Percentiles rank a stretch among this genome's conserved stretches.
phyloP scores from a whole-genome alignment of 1,284 basidiomycete genomes.

The Malassezia caprae region DNA sequence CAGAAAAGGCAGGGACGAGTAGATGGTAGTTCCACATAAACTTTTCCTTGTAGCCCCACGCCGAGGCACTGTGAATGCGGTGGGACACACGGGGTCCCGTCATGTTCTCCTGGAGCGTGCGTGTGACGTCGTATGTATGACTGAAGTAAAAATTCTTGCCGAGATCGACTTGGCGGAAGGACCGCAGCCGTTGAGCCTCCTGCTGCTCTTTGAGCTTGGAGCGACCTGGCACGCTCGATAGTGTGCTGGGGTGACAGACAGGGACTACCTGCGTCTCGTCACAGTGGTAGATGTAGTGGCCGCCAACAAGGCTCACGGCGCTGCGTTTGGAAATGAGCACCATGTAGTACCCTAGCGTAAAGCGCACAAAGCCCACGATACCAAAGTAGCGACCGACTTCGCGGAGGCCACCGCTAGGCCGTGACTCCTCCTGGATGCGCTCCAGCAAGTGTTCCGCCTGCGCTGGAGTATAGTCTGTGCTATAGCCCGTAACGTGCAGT shows the following conservation, averaged over 20 bases:
- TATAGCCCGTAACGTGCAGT: constrained; percentile 38
- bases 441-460: constrained; percentile 82
- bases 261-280: constrained; percentile 79
- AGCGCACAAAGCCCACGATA: constrained; percentile 55
- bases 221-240: constrained; percentile 29
- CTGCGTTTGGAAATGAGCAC: constrained; percentile 72
- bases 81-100: constrained; percentile 51
- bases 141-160: constrained; percentile 99
- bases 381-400: constrained; percentile 55
- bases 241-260: constrained; percentile 32
- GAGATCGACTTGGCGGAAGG: constrained; percentile 96
- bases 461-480: constrained; percentile 63
- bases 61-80: constrained; percentile 19
- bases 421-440: constrained; percentile 90
- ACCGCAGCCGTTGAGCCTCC: constrained; percentile 58
- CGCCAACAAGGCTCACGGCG: constrained; percentile 84
- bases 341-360: constrained; percentile 47
- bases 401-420: constrained; percentile 71
- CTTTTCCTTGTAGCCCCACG: constrained; percentile 66
- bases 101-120: constrained; percentile 87
- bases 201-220: constrained; percentile 41
- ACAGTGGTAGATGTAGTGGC: constrained; percentile 94
- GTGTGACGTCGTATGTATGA: constrained; percentile 91
- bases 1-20: constrained; percentile 57
- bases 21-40: constrained; percentile 95